Base-by-base conservation (phyloP, 257 asterid species). In the Solanum verrucosum region DNA sequence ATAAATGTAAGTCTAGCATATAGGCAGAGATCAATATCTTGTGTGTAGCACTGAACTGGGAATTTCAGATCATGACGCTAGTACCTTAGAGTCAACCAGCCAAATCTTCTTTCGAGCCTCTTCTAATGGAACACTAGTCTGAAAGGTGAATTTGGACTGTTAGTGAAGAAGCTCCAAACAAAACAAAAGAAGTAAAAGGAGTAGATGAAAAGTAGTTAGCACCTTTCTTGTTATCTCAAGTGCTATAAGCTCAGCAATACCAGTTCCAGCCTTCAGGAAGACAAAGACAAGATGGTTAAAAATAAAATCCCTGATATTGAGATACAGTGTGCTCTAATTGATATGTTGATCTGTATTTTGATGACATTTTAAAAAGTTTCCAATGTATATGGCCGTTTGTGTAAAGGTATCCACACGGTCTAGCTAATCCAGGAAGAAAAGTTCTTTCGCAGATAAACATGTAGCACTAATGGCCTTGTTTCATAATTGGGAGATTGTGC, bases 161-260 rank as follows among this genome's bases (percentile, higher is more conserved):
- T 16, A 87, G 40, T 70, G 79, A 42, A 49, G 14, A 88, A 83
- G 49, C 46, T 87, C 78, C 12, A 90, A 31, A 33, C 71, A 68
- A 44, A 60, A 72, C 29, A 63, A 11, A 86, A 81, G 44, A 25
- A 86, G 59, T 89, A 85, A 52, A 25, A 86, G 59, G 56, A 74
- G 82, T 18, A 35, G 35, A 77, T 85, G 71, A 74, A 74, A 85
- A 84, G n/a, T 56, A 89, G 87, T 44, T 33, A 20, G 20, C 92
- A 95, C 98, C 96, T 91, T 89, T 52, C 93, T 95, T 34, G 96
- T 94, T 88, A 95, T 92, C 89, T 94, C 93, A 72, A 95, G 99
- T 83, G 99, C 98, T 71, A 96, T 96, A 88, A 96, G 99, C 92
- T 96, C 99, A 85, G 98, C 98, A 88, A 95, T 96, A 63, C 99